Evolutionary conservation across 495 filamentous ascomycete genomes (phyloP), one percentile per base, ranked within the genome.

Genomic region (Penicillium goetzii): DNA sequence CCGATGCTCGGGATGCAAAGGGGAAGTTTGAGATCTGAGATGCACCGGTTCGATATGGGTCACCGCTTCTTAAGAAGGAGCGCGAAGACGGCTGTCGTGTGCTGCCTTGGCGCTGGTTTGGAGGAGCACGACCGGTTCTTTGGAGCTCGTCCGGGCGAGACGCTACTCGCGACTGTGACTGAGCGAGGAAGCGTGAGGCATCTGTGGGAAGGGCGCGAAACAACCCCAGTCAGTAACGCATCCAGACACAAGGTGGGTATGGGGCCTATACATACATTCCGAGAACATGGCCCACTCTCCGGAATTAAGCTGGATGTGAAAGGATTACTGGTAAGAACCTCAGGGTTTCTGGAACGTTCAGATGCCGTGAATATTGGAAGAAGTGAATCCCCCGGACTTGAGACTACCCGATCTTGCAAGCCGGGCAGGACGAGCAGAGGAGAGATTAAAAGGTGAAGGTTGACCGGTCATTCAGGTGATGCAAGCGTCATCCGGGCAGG

Each of bases 171-270:
- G 95, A 96, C 80, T 97, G 93, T 58, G 95, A 98, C 85, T 99
- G 95, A 54, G 95, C 93, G 64, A 99, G 88, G 74, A 99, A 99
- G 56, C 89, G 90, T 58, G 96, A 98, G 68, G 95, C 95, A 90
- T 99, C 95, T 99, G 34, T 45, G 4, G 4, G 10, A 36, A 11
- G 41, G 58, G 32, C 59, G 53, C 21, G 21, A 26, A 38, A 12
- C 12, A 4, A 21, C 36, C 10, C 30, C 45, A 26, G 58, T 38
- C 19, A 60, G 58, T 45, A 15, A 40, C 14, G 40, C 50, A 56
- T 41, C 60, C 30, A 38, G 50, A 32, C 10, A 52, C 25, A 52
- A 32, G 11, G 38, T 49, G 21, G 47, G 47, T 12, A 33, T 34
- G 28, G 11, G 19, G 19, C 15, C 30, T 33, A 61, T 38, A 83